A percentile compares a stretch with the other conserved stretches of the same genome.
Conservation (phyloP, 768 basidiomycete genomes). For the Suillus subaureus region DNA sequence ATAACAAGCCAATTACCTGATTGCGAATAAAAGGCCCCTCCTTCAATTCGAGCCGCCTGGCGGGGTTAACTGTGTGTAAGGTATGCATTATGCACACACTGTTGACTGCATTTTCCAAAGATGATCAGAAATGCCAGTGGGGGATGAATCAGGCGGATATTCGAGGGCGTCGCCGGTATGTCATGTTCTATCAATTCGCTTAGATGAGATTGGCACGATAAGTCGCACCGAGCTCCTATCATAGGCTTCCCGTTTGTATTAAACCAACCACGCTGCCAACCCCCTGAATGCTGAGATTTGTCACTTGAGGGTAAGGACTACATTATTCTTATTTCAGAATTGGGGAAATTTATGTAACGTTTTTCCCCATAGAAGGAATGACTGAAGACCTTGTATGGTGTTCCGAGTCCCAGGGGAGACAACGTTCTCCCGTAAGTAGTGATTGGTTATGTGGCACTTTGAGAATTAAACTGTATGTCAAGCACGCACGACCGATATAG, state of each 20-base stretch:
- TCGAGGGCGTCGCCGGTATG: conserved; percentile 12
- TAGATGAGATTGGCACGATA: conserved; percentile 32
- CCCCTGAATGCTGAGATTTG: neutral
- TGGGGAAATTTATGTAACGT: neutral
- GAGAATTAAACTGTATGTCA: neutral
- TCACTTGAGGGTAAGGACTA: no score
- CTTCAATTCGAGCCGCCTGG: neutral
- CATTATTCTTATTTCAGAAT: neutral
- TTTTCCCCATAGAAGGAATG: neutral
- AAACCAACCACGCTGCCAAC: neutral
- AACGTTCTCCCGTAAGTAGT: neutral
- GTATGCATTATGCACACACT: neutral
- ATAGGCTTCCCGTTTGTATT: neutral
- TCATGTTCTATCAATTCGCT: conserved; percentile 29
- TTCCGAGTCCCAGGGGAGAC: neutral
- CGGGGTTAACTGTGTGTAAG: neutral
- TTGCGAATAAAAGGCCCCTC: neutral
- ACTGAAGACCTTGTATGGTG: neutral
- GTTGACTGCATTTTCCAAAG: neutral
- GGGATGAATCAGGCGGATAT: conserved; percentile 9
- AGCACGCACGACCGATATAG: neutral
- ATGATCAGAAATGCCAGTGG: neutral
- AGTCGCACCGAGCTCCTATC: neutral
- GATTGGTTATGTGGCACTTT: neutral
- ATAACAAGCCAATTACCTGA: conserved; percentile 10